Evolutionary conservation across 352 stramenopile genomes (phyloP), one percentile per base, ranked within the genome.

Genomic region (Pythium utonaiense): DNA sequence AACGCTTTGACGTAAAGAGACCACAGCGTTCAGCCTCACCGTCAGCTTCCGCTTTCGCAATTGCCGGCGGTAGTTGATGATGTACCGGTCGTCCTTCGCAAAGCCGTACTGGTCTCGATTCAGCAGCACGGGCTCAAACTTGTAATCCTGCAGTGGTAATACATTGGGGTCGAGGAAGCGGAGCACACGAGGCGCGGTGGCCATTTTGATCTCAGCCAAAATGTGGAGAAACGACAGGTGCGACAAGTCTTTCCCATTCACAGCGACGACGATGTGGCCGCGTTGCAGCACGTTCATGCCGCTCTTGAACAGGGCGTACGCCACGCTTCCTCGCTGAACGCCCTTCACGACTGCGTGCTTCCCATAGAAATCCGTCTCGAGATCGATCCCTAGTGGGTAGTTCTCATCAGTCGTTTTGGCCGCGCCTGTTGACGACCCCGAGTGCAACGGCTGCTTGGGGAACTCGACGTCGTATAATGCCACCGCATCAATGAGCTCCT

Each of bases 81-180:
- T 84, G 64, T 86, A 80, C 24, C 62, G 53, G 53, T 86, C 77
- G 40, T 83, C 73, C 57, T 86, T 86, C 44, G 75, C 77, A 38
- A 86, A 86, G 6, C 77, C 77, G 50, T 80, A 86, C 40, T 82
- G 65, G 47, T 86, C 77, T 16, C 74, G 71, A 47, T 86, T 86
- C 45, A 79, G 61, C 7, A 86, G 66, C 40, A 55, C 49, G 1
- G 33, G 33, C 17, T 77, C 67, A 21, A 79, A 62, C n/a, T 60
- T 60, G 45, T 73, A 62, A 10, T 68, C 53, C 3, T 63, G 44
- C 9, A 86, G 47, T 8, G 72, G 52, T 13, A 84, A 48, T 30
- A 86, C 67, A 1, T 51, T 57, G 4, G 77, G 72, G 17, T 86
- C 64, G 1, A 82, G 57, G 28, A 86, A 86, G 3, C 77, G 74